Evolutionary conservation across 2,329 filamentous ascomycete genomes (phyloP).

Genomic region (Furcasterigmium furcatum): DNA sequence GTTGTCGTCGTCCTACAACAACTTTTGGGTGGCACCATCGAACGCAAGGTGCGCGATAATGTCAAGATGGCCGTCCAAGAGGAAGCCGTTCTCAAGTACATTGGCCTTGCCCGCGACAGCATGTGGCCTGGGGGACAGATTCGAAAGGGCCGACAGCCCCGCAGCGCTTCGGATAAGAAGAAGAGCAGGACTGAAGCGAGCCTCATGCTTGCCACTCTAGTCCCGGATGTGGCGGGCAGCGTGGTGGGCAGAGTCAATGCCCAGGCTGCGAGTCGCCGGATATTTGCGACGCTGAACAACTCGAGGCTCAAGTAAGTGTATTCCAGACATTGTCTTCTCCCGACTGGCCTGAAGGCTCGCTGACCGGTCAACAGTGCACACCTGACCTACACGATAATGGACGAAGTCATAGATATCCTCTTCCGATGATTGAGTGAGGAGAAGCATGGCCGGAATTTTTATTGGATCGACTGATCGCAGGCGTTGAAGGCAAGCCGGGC

Average conservation of each 20-base stretch:
- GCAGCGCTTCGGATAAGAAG: conserved; percentile 71
- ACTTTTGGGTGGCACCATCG: conserved; percentile 90
- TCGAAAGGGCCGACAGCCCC: conserved; percentile 44
- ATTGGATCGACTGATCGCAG: background rate
- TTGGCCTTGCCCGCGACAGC: conserved; percentile 67
- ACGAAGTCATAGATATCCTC: conserved; percentile 65
- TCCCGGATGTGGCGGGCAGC: conserved; percentile 87
- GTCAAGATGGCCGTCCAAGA: conserved; percentile 73
- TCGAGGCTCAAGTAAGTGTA: conserved; percentile 75
- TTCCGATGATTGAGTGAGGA: conserved; percentile 43
- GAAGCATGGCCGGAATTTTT: background rate
- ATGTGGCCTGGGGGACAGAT: conserved; percentile 77
- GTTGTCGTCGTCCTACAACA: conserved; percentile 97
- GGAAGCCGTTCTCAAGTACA: conserved; percentile 72
- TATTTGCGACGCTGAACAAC: conserved; percentile 92
- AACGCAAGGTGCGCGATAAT: conserved; percentile 88
- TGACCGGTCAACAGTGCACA: conserved; percentile 49
- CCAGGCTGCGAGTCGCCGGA: conserved; percentile 80
- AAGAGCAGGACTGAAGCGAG: conserved; percentile 84
- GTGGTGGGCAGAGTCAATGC: conserved; percentile 93
- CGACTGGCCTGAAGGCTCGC: too few relatives aligned
- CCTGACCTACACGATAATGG: conserved; percentile 66
- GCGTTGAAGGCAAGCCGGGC: background rate
- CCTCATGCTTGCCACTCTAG: conserved; percentile 80
- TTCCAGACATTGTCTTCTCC: background rate